Evolutionary conservation across 1,284 basidiomycete species (phyloP), one percentile per base, ranked within the genome.

Genomic region (Cryptococcus wingfieldii): DNA sequence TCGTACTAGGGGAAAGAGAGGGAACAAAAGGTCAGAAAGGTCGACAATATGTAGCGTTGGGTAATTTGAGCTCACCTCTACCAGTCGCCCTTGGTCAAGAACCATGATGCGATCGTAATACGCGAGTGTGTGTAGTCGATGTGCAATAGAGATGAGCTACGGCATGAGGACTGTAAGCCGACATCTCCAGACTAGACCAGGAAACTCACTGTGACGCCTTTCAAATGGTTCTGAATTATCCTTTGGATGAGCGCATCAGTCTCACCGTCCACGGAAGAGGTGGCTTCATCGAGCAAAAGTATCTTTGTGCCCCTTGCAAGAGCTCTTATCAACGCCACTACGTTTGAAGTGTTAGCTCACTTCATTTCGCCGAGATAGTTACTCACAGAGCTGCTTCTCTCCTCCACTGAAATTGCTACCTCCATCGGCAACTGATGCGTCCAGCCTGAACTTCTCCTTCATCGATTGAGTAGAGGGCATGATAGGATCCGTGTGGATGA

Each of bases 221-320:
- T 76, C 62, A 89, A 87, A 65, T 90, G 87, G 12, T 78, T 80
- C 62, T 86, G 83, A 55, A 91, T 89, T 2, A 87, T 88, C 19
- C 79, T 78, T 70, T 89, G 87, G 27, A 90, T 77, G 66, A 86
- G 83, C 1, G 86, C 81, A 67, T 90, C 88, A 0, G 87, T 90
- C 62, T 87, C 86, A 3, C 85, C 81, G 63, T 92, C 90, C 28
- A 91, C 87, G 46, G 81, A 86, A 9, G 67, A 67, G 12, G 72
- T 73, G 4, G 70, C 73, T 60, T 74, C 76, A 55, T 77, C 85
- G 42, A 89, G 78, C 31, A 89, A 77, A 49, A 89, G 84, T 54
- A 89, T 81, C 6, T 81, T 80, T 65, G 83, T 85, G 53, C 83
- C 82, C 75, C 86, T 85, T 16, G 87, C 83, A 4, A 89, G 76